These are phyloP conservation scores for Xylariaceae sp. DNA, from an alignment of 2,329 filamentous ascomycete genomes.

Conservation along the genomic window DNA sequence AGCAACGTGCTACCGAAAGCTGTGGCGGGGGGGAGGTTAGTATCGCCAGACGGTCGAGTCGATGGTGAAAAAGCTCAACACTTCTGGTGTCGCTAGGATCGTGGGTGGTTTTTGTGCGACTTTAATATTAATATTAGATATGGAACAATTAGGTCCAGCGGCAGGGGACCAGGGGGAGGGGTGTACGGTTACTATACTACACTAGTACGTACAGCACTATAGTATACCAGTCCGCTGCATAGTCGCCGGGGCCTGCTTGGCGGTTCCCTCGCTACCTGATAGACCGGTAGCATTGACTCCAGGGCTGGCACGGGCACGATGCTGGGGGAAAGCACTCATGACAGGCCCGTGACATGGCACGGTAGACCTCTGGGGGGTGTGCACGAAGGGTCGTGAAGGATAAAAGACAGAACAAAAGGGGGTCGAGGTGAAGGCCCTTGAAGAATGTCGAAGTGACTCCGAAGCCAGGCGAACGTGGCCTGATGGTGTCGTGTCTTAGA, in stretches of 20 bases:
- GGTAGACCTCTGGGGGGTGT: slow-evolving; percentile 18
- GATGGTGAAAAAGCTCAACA: slow-evolving; percentile 39
- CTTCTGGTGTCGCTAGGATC: slow-evolving; percentile 40
- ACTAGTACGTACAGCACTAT: slow-evolving; percentile 30
- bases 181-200: slow-evolving; percentile 20
- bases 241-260: slow-evolving; percentile 42
- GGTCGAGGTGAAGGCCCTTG: slow-evolving; percentile 15
- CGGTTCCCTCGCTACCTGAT: slow-evolving; percentile 37
- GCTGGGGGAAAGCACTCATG: slow-evolving; percentile 34
- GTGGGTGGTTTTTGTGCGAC: slow-evolving; percentile 45
- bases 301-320: slow-evolving; percentile 39
- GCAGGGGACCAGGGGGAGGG: slow-evolving; percentile 39
- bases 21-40: slow-evolving; percentile 38
- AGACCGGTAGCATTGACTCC: slow-evolving; percentile 37
- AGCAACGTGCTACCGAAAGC: slow-evolving; percentile 37
- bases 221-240: slow-evolving; percentile 38
- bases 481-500: slow-evolving; percentile 27
- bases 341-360: slow-evolving; percentile 24
- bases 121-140: slow-evolving; percentile 47
- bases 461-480: slow-evolving; percentile 25
- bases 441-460: slow-evolving; percentile 25
- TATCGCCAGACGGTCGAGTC: slow-evolving; percentile 38
- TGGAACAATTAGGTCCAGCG: slow-evolving; percentile 38
- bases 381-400: not conserved
- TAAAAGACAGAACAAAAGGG: slow-evolving; percentile 22